A percentile compares a stretch with the other conserved stretches of the same genome.
Conservation (phyloP, 495 filamentous ascomycete species). For the Filosporella fistucella region DNA sequence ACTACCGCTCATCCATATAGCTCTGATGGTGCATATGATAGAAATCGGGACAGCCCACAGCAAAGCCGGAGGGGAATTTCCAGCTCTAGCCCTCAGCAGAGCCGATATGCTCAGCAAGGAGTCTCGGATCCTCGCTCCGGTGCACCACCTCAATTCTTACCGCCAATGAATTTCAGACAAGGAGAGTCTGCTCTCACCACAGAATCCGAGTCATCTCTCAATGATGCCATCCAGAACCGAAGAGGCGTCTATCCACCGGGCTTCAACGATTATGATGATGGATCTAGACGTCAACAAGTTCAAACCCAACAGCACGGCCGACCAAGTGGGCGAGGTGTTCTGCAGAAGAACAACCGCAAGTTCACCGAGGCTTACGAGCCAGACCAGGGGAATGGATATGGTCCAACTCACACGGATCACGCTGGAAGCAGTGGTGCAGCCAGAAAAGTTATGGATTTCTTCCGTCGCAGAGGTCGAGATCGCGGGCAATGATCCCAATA, state of each 20-base stretch:
- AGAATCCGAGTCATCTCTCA: constrained; percentile 43
- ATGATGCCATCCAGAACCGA: constrained; percentile 22
- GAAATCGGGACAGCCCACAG: constrained; percentile 14
- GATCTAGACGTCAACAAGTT: constrained; percentile 1
- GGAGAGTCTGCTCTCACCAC: constrained; percentile 39
- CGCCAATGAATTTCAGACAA: constrained; percentile 33
- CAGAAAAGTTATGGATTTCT: constrained; percentile 96
- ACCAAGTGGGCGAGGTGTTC: constrained; percentile 42
- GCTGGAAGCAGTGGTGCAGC: constrained; percentile 81
- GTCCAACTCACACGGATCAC: constrained; percentile 51
- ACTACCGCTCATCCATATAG: constrained; percentile 20
- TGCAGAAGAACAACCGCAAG: constrained; percentile 79
- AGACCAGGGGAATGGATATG: constrained; percentile 35
- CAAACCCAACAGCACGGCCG: constrained; percentile 14
- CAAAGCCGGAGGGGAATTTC: constrained; percentile 17
- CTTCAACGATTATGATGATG: constrained; percentile 33
- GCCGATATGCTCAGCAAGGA: constrained; percentile 20
- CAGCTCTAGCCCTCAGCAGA: constrained; percentile 26
- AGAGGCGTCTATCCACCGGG: constrained; percentile 21
- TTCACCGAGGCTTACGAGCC: constrained; percentile 89
- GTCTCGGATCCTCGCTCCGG: constrained; percentile 34
- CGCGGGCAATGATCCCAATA: constrained; percentile 8
- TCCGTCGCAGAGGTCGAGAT: constrained; percentile 79
- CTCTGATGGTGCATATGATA: constrained; percentile 20
- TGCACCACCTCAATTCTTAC: constrained; percentile 28